Percentiles rank a stretch among this genome's conserved stretches.
phyloP scores from a whole-genome alignment of 2,329 filamentous ascomycete genomes.

The Trichoderma harzianum region DNA sequence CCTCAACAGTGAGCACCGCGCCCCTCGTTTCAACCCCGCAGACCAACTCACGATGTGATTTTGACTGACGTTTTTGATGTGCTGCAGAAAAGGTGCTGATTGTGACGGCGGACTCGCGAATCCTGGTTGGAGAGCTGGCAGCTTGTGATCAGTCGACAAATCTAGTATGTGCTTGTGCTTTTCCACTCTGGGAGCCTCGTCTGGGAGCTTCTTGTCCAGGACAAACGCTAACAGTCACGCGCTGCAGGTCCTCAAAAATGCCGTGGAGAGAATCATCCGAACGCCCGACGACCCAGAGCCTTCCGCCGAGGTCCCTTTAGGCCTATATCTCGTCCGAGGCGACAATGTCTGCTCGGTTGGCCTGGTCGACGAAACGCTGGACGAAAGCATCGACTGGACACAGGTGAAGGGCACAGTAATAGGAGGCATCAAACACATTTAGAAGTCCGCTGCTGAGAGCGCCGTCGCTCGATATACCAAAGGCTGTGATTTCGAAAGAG shows the following conservation, averaged over 20 bases:
- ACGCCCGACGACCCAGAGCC: conserved; percentile 78
- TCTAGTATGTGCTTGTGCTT: conserved; percentile 47
- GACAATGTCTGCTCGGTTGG: conserved; percentile 93
- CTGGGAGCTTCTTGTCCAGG: background rate
- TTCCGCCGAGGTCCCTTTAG: conserved; percentile 76
- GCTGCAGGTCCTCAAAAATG: conserved; percentile 68
- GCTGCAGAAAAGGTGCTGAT: conserved; percentile 80
- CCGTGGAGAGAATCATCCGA: conserved; percentile 86
- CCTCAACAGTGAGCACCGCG: conserved; percentile 40
- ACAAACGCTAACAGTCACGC: conserved; percentile 20
- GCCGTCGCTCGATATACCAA: background rate
- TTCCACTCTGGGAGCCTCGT: background rate
- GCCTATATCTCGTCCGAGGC: conserved; percentile 86
- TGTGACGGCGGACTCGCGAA: conserved; percentile 88
- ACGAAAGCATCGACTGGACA: conserved; percentile 87
- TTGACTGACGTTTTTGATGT: conserved; percentile 5
- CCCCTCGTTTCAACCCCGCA: conserved; percentile 8
- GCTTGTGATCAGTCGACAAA: conserved; percentile 92
- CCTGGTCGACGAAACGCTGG: conserved; percentile 82
- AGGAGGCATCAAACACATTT: conserved; percentile 76
- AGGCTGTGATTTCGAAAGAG: background rate
- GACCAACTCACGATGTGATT: background rate
- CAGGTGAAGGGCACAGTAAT: conserved; percentile 84
- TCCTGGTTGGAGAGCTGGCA: conserved; percentile 75
- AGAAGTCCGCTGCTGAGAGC: conserved; percentile 27